These are phyloP conservation scores for Globisporangium lucens DNA, from an alignment of 352 stramenopile species.

Conservation along the genomic window DNA sequence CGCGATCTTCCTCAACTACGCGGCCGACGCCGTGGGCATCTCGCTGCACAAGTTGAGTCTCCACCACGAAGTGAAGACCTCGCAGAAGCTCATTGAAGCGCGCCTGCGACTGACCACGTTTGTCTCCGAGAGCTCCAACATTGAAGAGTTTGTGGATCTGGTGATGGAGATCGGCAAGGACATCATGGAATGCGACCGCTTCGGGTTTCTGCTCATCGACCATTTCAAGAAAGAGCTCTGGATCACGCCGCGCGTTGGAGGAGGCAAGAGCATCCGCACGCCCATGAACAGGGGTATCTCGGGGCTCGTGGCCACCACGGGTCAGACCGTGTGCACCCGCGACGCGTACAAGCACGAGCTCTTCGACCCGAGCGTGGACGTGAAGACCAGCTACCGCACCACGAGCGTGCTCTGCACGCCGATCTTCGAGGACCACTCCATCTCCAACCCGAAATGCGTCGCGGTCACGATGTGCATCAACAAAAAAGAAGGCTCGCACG, in stretches of 20 bases:
- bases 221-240: slow-evolving; percentile 79
- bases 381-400: slow-evolving; percentile 72
- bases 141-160: slow-evolving; percentile 62
- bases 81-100: slow-evolving; percentile 69
- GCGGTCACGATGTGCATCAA: slow-evolving; percentile 89
- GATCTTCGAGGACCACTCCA: slow-evolving; percentile 63
- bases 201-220: slow-evolving; percentile 65
- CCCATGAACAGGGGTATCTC: slow-evolving; percentile 70
- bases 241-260: slow-evolving; percentile 53
- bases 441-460: slow-evolving; percentile 48
- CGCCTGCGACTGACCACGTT: slow-evolving; percentile 63
- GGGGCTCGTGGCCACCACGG: slow-evolving; percentile 62
- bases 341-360: slow-evolving; percentile 74
- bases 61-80: slow-evolving; percentile 64
- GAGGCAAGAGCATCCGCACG: slow-evolving; percentile 49
- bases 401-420: slow-evolving; percentile 73
- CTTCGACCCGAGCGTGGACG: slow-evolving; percentile 66
- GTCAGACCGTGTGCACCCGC: slow-evolving; percentile 47
- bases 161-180: slow-evolving; percentile 74
- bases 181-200: slow-evolving; percentile 74
- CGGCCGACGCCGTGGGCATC: slow-evolving; percentile 60
- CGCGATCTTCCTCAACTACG: slow-evolving; percentile 71
- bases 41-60: slow-evolving; percentile 68
- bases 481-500: slow-evolving; percentile 72
- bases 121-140: slow-evolving; percentile 53